phyloP scores from a whole-genome alignment of 768 basidiomycete genomes.

The Tulasnella sp. region DNA sequence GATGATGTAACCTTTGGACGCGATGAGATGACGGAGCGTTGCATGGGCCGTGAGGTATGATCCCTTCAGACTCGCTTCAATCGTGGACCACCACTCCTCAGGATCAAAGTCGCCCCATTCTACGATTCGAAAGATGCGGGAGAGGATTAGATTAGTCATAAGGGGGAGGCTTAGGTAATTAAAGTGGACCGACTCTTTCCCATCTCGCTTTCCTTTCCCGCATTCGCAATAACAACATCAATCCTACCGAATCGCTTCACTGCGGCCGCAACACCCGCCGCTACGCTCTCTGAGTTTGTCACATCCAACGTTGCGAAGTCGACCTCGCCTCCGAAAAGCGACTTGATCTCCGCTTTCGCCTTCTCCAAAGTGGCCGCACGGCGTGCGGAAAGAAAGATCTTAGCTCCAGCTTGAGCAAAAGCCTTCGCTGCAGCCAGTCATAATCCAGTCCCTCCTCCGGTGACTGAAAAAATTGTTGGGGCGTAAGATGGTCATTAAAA shows the following conservation, averaged over 20 bases:
- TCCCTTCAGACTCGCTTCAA: not conserved
- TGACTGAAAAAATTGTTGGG: constrained; percentile 3
- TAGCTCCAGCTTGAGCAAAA: constrained; percentile 26
- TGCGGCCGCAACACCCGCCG: constrained; percentile 22
- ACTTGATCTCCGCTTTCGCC: constrained; percentile 22
- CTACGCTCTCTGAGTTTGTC: constrained; percentile 20
- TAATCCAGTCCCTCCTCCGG: constrained; percentile 26
- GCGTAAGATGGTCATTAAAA: not conserved
- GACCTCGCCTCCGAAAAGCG: constrained; percentile 18
- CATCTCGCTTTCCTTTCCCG: constrained; percentile 17
- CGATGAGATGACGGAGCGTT: not conserved
- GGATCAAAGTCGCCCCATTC: not conserved
- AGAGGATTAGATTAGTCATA: not conserved
- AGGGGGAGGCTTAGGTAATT: too few relatives aligned
- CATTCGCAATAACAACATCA: constrained; percentile 26
- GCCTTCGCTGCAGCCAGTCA: constrained; percentile 23
- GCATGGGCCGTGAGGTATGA: constrained; percentile 2
- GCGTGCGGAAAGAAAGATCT: constrained; percentile 24
- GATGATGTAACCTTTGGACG: constrained; percentile 19
- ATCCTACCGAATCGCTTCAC: constrained; percentile 24
- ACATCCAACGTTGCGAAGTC: constrained; percentile 22
- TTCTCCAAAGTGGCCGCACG: constrained; percentile 18
- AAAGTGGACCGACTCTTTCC: too few relatives aligned
- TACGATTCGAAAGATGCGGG: not conserved
- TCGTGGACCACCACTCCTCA: constrained; percentile 7